Evolutionary conservation across 1,139 yeast genomes (phyloP).

Genomic region (Yamadazyma membranifaciens): DNA sequence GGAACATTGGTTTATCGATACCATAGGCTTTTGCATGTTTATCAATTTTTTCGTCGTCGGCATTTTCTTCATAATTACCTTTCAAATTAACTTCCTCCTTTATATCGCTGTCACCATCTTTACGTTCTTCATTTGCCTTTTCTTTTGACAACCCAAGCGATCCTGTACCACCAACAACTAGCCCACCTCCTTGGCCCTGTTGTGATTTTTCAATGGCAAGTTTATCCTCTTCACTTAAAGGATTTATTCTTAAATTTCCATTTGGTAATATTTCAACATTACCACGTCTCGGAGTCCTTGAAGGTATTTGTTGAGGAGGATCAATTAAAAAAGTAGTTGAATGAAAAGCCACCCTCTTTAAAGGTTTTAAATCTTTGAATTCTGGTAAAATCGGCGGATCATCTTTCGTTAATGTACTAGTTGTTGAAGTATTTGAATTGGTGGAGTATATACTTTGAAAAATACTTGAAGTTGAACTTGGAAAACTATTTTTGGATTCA

Average conservation of each 20-base stretch:
- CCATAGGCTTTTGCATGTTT: slow-evolving; percentile 37
- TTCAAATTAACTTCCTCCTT: slow-evolving; percentile 22
- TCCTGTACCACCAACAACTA: slow-evolving; percentile 79
- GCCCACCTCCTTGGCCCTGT: slow-evolving; percentile 61
- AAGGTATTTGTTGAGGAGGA: slow-evolving; percentile 72
- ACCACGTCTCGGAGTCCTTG: slow-evolving; percentile 63
- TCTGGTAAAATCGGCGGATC: slow-evolving; percentile 18
- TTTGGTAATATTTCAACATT: slow-evolving; percentile 64
- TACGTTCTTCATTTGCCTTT: slow-evolving; percentile 13
- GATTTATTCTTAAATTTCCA: slow-evolving; percentile 61
- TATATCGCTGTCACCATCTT: slow-evolving; percentile 15
- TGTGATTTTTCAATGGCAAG: slow-evolving; percentile 42
- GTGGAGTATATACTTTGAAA: not conserved
- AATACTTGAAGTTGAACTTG: not conserved
- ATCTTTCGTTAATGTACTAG: not conserved
- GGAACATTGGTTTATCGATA: slow-evolving; percentile 51
- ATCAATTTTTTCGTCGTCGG: slow-evolving; percentile 27
- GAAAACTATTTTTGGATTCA: not conserved
- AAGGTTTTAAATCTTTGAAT: slow-evolving; percentile 33
- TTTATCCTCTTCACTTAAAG: slow-evolving; percentile 61
- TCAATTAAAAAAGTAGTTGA: slow-evolving; percentile 69
- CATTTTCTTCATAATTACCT: slow-evolving; percentile 36
- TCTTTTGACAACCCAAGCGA: slow-evolving; percentile 38
- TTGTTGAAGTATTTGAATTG: slow-evolving; percentile 4
- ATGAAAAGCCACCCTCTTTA: slow-evolving; percentile 72